Evolutionary conservation across 2,329 filamentous ascomycete genomes (phyloP).

Genomic region (Xylariomycetidae sp.): DNA sequence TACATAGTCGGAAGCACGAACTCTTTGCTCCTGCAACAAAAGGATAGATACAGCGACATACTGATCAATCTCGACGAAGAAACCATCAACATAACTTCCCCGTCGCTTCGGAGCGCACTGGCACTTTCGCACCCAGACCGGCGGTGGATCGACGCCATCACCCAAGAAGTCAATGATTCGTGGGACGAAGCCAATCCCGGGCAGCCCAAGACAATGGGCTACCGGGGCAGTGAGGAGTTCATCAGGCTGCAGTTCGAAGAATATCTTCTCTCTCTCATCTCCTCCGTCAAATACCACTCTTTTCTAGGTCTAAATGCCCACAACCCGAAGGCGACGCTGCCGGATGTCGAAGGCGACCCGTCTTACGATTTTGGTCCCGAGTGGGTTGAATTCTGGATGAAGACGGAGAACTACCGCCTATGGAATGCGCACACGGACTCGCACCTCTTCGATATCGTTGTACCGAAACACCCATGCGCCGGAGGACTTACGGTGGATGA

Average conservation of each 20-base stretch:
- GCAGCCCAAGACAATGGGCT: slow-evolving; percentile 89
- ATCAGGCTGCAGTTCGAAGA: slow-evolving; percentile 97
- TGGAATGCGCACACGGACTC: slow-evolving; percentile 77
- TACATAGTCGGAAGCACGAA: slow-evolving; percentile 98
- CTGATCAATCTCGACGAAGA: slow-evolving; percentile 93
- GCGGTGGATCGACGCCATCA: slow-evolving; percentile 94
- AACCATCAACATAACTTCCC: slow-evolving; percentile 75
- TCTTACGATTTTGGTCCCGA: slow-evolving; percentile 75
- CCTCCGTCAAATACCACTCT: slow-evolving; percentile 82
- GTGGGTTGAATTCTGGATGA: slow-evolving; percentile 82
- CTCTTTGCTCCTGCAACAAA: slow-evolving; percentile 86
- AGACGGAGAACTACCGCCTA: slow-evolving; percentile 85
- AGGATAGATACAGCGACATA: slow-evolving; percentile 91
- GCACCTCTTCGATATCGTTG: slow-evolving; percentile 89
- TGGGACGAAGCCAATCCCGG: slow-evolving; percentile 91
- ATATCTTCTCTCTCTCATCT: slow-evolving; percentile 83
- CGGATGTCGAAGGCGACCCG: slow-evolving; percentile 74
- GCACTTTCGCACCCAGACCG: slow-evolving; percentile 79
- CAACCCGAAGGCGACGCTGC: slow-evolving; percentile 55
- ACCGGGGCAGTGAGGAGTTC: slow-evolving; percentile 93
- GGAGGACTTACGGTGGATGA: slow-evolving; percentile 92
- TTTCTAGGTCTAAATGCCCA: slow-evolving; percentile 49
- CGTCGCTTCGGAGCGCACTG: slow-evolving; percentile 69
- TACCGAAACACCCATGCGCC: slow-evolving; percentile 87
- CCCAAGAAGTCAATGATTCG: slow-evolving; percentile 87